phyloP scores from a whole-genome alignment of 495 filamentous ascomycete species.

The Parachaetomium inaequale region DNA sequence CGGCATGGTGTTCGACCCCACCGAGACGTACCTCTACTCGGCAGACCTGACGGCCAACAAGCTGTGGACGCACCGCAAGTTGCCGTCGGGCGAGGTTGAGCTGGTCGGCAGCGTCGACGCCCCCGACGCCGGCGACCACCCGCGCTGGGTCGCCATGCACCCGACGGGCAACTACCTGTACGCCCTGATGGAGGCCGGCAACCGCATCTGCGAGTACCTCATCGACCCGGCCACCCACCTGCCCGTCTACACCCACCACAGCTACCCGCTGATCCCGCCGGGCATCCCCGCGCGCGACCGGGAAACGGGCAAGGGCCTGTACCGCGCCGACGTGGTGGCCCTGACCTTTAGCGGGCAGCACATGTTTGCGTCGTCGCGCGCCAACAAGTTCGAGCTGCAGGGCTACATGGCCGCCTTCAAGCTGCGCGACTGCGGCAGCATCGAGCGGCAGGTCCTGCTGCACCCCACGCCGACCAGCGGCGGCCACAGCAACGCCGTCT shows the following conservation, averaged over 20 bases:
- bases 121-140: constrained; percentile 67
- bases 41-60: constrained; percentile 81
- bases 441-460: constrained; percentile 71
- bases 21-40: constrained; percentile 80
- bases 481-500: constrained; percentile 79
- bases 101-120: constrained; percentile 67
- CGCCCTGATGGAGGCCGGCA: constrained; percentile 81
- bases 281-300: constrained; percentile 51
- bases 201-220: constrained; percentile 72
- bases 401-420: constrained; percentile 78
- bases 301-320: constrained; percentile 48
- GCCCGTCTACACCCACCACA: constrained; percentile 77
- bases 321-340: constrained; percentile 74
- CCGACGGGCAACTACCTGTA: constrained; percentile 72
- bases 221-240: constrained; percentile 70
- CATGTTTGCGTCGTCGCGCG: constrained; percentile 75
- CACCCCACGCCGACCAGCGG: constrained; percentile 82
- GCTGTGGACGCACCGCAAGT: constrained; percentile 79
- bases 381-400: constrained; percentile 68
- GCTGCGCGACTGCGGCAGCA: constrained; percentile 63
- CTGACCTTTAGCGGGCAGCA: constrained; percentile 62
- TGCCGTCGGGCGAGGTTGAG: constrained; percentile 58
- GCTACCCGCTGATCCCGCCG: constrained; percentile 71
- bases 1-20: constrained; percentile 84
- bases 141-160: constrained; percentile 81